Evolutionary conservation across 2,329 filamentous ascomycete species (phyloP).

Genomic region (Ophiostoma quercus): DNA sequence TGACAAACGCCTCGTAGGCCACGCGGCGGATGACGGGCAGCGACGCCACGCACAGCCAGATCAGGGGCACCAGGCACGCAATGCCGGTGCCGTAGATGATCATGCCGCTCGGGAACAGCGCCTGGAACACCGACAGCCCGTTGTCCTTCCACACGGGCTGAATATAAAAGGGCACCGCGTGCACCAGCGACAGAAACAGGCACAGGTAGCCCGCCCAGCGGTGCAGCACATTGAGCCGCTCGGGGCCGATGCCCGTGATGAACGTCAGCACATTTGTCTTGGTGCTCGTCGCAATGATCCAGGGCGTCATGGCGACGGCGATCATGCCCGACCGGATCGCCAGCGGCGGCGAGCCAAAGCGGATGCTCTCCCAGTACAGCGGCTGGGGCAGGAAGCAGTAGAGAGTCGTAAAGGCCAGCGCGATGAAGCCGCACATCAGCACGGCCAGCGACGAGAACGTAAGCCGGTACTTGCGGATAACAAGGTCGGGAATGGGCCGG

Average conservation of each 20-base stretch:
- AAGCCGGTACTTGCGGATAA: constrained; percentile 61
- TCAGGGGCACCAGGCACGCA: constrained; percentile 72
- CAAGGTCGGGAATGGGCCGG: constrained; percentile 71
- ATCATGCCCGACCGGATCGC: constrained; percentile 88
- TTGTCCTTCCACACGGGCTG: constrained; percentile 80
- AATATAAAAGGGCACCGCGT: constrained; percentile 84
- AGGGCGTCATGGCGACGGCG: constrained; percentile 82
- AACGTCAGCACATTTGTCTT: constrained; percentile 83
- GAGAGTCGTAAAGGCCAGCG: constrained; percentile 66
- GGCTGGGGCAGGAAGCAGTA: constrained; percentile 86
- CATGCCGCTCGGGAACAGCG: constrained; percentile 63
- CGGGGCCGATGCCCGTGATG: constrained; percentile 84
- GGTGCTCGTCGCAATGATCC: constrained; percentile 85
- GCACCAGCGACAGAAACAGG: constrained; percentile 73
- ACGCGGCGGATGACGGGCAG: constrained; percentile 69
- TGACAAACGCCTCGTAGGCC: constrained; percentile 81
- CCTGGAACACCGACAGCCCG: constrained; percentile 64
- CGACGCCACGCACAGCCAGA: constrained; percentile 80
- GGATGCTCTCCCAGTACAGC: constrained; percentile 82
- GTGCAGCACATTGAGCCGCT: constrained; percentile 87
- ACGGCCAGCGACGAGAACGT: constrained; percentile 78
- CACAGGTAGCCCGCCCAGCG: constrained; percentile 87
- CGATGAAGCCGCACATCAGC: constrained; percentile 60
- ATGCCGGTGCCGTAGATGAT: constrained; percentile 77
- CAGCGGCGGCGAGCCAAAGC: constrained; percentile 79